Evolutionary conservation across 148 eudicot genomes (phyloP), one percentile per base, ranked within the genome.

Genomic region (Camellia sinensis): DNA sequence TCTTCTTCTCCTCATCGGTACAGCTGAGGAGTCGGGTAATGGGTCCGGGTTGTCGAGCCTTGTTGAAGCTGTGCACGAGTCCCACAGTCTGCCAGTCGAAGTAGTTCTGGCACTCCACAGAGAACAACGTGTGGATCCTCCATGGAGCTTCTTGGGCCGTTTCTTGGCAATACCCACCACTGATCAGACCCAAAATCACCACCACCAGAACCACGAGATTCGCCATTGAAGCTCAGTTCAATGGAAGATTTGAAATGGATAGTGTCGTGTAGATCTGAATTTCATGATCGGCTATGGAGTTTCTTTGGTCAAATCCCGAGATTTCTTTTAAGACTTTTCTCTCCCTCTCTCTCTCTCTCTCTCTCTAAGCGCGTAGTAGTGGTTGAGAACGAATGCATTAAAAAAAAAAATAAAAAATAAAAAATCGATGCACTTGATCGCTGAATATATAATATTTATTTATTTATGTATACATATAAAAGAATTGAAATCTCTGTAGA

Each of bases 61-160:
- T 96, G 76, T 84, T 83, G 79, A 37, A 91, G 80, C 99, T 96
- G 64, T 94, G 94, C 95, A 94, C 90, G 22, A 96, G 84, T 40
- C 99, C 99, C 59, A 96, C 98, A 0, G 99, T 96, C 65, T 96
- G 98, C 99, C 99, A 96, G 82, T 96, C 99, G 79, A 96, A 96
- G 86, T 96, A 96, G 75, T 94, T 87, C 61, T 92, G 90, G 67
- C 99, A 96, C 85, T 96, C 99, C n/a, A 92, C 93, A 2, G 99
- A 96, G 86, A 96, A 96, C 80, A 96, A 78, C 0, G 99, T 96
- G 84, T 96, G 99, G 79, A 96, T 85, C 89, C 99, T 90, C 84
- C 87, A 86, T 29, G 90, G 89, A 15, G 91, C 83, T 77, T 86
- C 82, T 67, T 76, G 80, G 50, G 37, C 67, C 70, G 61, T 43